Evolutionary conservation across 306 rosid genomes (phyloP).

Genomic region (Pterocarpus macrocarpus): DNA sequence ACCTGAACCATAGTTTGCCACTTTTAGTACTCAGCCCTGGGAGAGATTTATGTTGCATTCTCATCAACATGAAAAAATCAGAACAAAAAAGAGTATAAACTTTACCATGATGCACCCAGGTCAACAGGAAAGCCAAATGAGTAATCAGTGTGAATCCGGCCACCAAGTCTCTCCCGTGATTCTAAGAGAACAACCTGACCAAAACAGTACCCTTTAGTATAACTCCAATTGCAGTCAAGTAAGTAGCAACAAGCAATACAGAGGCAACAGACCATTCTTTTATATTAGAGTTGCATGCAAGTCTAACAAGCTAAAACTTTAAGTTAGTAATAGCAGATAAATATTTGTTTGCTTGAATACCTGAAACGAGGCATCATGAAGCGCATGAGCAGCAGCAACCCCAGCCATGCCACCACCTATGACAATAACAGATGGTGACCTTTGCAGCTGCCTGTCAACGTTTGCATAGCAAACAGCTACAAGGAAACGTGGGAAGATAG

Average conservation of each 20-base stretch:
- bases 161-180: slow-evolving; percentile 91
- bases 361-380: slow-evolving; percentile 89
- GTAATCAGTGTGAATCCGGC: slow-evolving; percentile 89
- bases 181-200: slow-evolving; percentile 89
- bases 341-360: slow-evolving; percentile 49
- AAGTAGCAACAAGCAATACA: slow-evolving; percentile 7
- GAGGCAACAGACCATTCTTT: slow-evolving; percentile 1
- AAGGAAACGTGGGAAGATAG: neutral
- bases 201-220: slow-evolving; percentile 5
- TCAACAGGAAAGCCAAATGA: slow-evolving; percentile 98
- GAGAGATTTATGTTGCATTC: neutral
- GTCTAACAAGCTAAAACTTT: slow-evolving; percentile 9
- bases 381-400: slow-evolving; percentile 93
- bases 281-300: slow-evolving; percentile 1
- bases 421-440: slow-evolving; percentile 93
- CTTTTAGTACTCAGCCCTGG: neutral
- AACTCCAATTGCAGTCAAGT: neutral
- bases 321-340: neutral
- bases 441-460: slow-evolving; percentile 54
- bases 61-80: neutral
- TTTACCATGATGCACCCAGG: slow-evolving; percentile 97
- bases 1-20: slow-evolving; percentile 62
- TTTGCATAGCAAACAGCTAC: slow-evolving; percentile 68
- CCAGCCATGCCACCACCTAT: slow-evolving; percentile 97
- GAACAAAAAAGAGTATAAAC: neutral